These are phyloP conservation scores for Metarhizium anisopliae DNA, from an alignment of 2,329 filamentous ascomycete genomes.

Conservation along the genomic window DNA sequence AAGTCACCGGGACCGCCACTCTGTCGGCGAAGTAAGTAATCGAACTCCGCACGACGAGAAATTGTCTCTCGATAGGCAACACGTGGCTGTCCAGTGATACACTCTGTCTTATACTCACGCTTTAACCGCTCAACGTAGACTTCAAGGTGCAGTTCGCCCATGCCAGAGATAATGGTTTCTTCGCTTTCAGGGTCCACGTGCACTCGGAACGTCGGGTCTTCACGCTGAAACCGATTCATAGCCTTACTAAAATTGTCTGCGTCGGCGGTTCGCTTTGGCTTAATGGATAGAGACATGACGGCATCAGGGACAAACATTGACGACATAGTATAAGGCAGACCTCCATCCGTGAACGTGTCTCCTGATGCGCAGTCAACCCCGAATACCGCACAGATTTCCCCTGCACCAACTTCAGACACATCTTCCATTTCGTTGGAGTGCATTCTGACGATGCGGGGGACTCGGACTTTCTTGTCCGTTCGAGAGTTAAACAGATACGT, in stretches of 20 bases:
- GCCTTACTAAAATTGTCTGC: conserved; percentile 94
- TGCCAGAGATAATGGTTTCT: conserved; percentile 96
- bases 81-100: conserved; percentile 89
- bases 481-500: conserved; percentile 88
- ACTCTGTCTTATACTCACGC: conserved; percentile 94
- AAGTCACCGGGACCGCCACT: conserved; percentile 93
- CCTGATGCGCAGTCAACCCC: conserved; percentile 96
- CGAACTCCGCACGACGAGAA: conserved; percentile 69
- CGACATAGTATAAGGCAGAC: conserved; percentile 87
- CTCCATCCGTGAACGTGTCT: conserved; percentile 94
- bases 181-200: conserved; percentile 86
- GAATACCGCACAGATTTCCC: conserved; percentile 97
- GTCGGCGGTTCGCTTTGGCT: conserved; percentile 88
- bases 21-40: conserved; percentile 92
- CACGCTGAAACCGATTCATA: conserved; percentile 96
- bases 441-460: conserved; percentile 97
- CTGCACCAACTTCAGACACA: conserved; percentile 81
- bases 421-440: conserved; percentile 99
- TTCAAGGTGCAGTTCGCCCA: conserved; percentile 94
- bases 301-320: conserved; percentile 98
- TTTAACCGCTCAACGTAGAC: conserved; percentile 97
- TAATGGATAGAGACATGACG: conserved; percentile 96
- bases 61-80: conserved; percentile 97
- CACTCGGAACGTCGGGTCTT: conserved; percentile 95
- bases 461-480: conserved; percentile 90